phyloP scores from a whole-genome alignment of 192 early-diverging fungal genomes.

The Piromyces sp. region DNA sequence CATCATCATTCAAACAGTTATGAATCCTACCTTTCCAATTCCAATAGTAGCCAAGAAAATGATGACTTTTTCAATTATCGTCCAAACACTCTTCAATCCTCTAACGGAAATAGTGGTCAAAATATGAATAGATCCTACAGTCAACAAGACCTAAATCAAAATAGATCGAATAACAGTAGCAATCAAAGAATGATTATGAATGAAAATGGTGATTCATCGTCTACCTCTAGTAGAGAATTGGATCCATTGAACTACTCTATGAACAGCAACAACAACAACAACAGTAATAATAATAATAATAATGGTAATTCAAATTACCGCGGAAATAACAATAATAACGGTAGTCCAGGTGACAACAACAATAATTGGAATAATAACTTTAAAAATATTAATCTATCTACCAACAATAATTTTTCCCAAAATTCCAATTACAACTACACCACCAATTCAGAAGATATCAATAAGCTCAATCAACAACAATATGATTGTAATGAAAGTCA shows the following conservation, averaged over 20 bases:
- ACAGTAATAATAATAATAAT: not conserved
- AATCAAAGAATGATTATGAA: not conserved
- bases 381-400: too few relatives aligned
- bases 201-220: too few relatives aligned
- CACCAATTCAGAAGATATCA: too few relatives aligned
- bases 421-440: too few relatives aligned
- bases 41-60: not conserved
- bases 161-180: not conserved
- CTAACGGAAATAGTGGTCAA: not conserved
- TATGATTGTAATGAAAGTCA: conserved; percentile 20
- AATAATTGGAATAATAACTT: too few relatives aligned
- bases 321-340: not conserved
- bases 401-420: too few relatives aligned
- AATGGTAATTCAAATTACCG: too few relatives aligned
- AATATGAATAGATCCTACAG: not conserved
- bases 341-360: too few relatives aligned
- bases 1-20: not conserved
- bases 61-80: not conserved
- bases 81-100: not conserved
- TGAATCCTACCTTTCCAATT: not conserved
- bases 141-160: not conserved
- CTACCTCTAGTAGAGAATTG: too few relatives aligned
- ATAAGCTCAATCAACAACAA: not conserved
- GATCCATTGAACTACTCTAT: too few relatives aligned
- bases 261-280: not conserved